Evolutionary conservation across 2,329 filamentous ascomycete species (phyloP), one percentile per base, ranked within the genome.

Genomic region (Pseudocercospora fuligena): DNA sequence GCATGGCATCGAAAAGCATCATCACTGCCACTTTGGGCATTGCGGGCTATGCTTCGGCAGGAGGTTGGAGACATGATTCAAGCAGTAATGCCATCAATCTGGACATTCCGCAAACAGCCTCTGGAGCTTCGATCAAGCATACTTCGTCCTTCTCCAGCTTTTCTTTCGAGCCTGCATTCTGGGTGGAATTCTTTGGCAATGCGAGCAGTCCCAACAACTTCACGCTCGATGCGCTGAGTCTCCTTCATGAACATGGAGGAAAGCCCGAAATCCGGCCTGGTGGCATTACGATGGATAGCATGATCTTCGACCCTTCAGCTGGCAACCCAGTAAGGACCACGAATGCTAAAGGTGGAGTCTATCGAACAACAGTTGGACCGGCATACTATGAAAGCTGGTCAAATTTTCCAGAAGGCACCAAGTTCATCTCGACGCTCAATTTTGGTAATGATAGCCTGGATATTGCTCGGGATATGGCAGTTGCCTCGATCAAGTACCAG

Each of bases 121-220:
- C 63, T 11, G 70, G 72, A 23, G 73, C 73, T 7, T 75, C 73
- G 0, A 76, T 75, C 21, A 60, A 66, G n/a, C 74, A 75, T 56
- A 63, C 68, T 9, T 66, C 66, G 1, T 72, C 71, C 1, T 76
- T 72, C 56, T 68, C 70, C 0, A 75, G 73, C 1, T 75, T 76
- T 54, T 73, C 71, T 1, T 73, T 75, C 63, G 74, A 76, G 61
- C 74, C 74, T 1, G 74, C 74, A 1, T 76, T 75, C 46, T 76
- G 74, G 74, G 70, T 73, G 6, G 74, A 75, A 19, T 76, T 75
- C 67, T 76, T 75, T 31, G 74, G 74, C 40, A 76, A 74, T 31
- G 60, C 61, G 16, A 71, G 58, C 11, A 49, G 33, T 1, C 74
- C 74, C 0, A 76, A 76, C 31, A 51, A 64, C 5, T 69, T 76